These are phyloP conservation scores for Epichloe glyceriae DNA, from an alignment of 2,329 filamentous ascomycete genomes.

Conservation along the genomic window DNA sequence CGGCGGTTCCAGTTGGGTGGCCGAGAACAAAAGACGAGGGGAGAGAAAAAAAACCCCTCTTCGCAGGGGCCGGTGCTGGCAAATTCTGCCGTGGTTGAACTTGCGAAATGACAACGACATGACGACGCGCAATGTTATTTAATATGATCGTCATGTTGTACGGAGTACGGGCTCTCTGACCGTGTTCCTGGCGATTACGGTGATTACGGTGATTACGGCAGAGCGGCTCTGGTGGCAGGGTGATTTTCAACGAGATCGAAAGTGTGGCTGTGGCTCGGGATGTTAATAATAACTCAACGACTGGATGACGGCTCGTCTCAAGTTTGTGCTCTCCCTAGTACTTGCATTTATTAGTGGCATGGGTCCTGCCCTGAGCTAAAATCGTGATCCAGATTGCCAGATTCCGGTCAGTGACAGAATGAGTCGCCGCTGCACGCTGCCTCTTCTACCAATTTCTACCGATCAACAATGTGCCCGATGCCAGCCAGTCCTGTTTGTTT, in stretches of 20 bases:
- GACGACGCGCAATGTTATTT: too few species aligned
- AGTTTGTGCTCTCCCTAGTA: constrained; percentile 11
- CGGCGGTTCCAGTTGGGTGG: too few species aligned
- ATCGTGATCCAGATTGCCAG: neutral
- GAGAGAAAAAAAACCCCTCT: too few species aligned
- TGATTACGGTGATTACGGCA: too few species aligned
- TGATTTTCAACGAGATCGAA: neutral
- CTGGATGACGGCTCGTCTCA: constrained; percentile 23
- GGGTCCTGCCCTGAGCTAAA: constrained; percentile 6
- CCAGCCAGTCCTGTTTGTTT: neutral
- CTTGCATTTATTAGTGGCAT: constrained; percentile 11
- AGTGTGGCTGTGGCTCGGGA: constrained; percentile 2
- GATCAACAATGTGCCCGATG: neutral
- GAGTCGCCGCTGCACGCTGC: neutral
- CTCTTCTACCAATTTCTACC: too few species aligned
- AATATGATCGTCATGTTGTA: neutral
- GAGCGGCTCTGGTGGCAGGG: neutral
- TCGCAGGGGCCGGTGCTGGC: too few species aligned
- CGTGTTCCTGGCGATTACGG: too few species aligned
- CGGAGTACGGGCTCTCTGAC: neutral
- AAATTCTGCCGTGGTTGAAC: too few species aligned
- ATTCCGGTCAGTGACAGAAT: neutral
- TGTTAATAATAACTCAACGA: constrained; percentile 9
- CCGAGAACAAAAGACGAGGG: too few species aligned
- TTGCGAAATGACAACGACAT: too few species aligned